phyloP scores from a whole-genome alignment of 176 grass and related monocot species.

The Melocanna baccifera region DNA sequence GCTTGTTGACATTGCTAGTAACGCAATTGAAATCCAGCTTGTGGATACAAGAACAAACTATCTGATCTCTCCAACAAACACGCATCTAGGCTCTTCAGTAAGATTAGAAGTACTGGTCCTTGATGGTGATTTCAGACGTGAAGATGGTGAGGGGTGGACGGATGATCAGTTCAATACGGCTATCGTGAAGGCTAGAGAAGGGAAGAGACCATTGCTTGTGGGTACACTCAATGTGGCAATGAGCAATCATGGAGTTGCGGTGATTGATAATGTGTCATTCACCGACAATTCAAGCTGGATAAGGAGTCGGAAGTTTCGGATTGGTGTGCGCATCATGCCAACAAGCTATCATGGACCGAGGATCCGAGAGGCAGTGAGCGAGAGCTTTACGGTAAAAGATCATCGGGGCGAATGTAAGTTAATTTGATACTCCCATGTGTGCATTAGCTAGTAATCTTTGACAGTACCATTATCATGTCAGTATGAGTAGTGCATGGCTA shows the following conservation, averaged over 20 bases:
- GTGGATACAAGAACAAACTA: slow-evolving; percentile 14
- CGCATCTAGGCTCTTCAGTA: neutral
- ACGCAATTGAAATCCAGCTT: slow-evolving; percentile 38
- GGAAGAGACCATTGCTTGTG: slow-evolving; percentile 51
- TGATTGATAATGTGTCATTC: slow-evolving; percentile 43
- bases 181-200: slow-evolving; percentile 44
- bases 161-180: slow-evolving; percentile 40
- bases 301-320: slow-evolving; percentile 47
- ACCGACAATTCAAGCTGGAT: slow-evolving; percentile 89
- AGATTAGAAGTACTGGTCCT: slow-evolving; percentile 65
- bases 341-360: neutral
- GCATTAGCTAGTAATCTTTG: neutral
- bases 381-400: slow-evolving; percentile 68
- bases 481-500: neutral
- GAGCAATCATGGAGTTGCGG: slow-evolving; percentile 31
- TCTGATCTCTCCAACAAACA: neutral
- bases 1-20: neutral
- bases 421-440: neutral
- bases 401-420: slow-evolving; percentile 68
- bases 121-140: slow-evolving; percentile 53
- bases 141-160: slow-evolving; percentile 39
- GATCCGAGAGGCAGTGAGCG: slow-evolving; percentile 62
- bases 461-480: neutral
- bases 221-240: slow-evolving; percentile 33
- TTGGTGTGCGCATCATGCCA: slow-evolving; percentile 41